Evolutionary conservation across 805 yeast genomes (phyloP).

Genomic region (Teunomyces cretensis): DNA sequence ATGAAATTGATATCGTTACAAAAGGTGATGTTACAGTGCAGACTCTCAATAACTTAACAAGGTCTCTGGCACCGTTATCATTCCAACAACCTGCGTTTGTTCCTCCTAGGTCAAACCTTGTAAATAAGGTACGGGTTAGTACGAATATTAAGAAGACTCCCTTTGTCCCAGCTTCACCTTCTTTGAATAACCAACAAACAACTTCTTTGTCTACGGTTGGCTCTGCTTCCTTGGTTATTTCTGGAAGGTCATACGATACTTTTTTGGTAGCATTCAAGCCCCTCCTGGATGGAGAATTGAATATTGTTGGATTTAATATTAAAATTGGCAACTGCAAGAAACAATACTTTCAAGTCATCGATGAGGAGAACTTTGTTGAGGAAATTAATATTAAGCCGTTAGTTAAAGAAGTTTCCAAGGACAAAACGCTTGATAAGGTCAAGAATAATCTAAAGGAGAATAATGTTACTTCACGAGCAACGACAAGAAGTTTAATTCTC

Average conservation of each 20-base stretch:
- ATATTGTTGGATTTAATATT: slow-evolving; percentile 51
- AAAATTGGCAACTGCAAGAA: slow-evolving; percentile 50
- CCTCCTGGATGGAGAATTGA: slow-evolving; percentile 45
- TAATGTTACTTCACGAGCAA: slow-evolving; percentile 16
- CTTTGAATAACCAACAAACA: not conserved
- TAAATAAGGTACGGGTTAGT: not conserved
- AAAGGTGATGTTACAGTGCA: slow-evolving; percentile 28
- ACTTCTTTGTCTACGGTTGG: not conserved
- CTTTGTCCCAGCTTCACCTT: not conserved
- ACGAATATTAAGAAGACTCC: not conserved
- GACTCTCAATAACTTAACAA: slow-evolving; percentile 19
- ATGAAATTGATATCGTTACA: slow-evolving; percentile 43
- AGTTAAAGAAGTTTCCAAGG: not conserved
- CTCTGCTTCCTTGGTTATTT: slow-evolving; percentile 17
- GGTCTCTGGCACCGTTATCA: not conserved
- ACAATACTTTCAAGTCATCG: slow-evolving; percentile 45
- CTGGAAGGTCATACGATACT: slow-evolving; percentile 28
- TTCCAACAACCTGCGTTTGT: not conserved
- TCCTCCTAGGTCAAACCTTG: not conserved
- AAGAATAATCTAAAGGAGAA: slow-evolving; percentile 26
- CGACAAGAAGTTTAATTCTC: slow-evolving; percentile 20
- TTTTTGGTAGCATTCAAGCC: slow-evolving; percentile 51
- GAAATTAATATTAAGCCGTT: slow-evolving; percentile 10
- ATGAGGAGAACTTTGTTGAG: slow-evolving; percentile 20
- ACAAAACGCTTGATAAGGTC: slow-evolving; percentile 13